Conservation (phyloP, 2,329 filamentous ascomycete species). For the Talaromyces piceae region DNA sequence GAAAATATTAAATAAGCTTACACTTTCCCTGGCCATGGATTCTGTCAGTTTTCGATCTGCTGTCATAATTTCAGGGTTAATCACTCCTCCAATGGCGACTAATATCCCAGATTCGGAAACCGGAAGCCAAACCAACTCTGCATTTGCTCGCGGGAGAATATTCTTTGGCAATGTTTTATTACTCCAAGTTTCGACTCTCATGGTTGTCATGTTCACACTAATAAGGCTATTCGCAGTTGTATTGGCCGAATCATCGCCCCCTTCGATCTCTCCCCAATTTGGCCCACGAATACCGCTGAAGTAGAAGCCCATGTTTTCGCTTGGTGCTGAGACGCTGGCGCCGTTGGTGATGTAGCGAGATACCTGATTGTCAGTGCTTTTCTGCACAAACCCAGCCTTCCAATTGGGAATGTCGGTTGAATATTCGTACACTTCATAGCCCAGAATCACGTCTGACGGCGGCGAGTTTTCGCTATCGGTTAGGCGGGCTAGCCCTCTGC, state of each 20-base stretch:
- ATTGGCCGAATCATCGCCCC: constrained; percentile 25
- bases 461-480: constrained; percentile 35
- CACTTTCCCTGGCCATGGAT: constrained; percentile 13
- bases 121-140: constrained; percentile 58
- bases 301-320: constrained; percentile 65
- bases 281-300: constrained; percentile 56
- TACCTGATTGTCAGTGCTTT: constrained; percentile 38
- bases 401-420: constrained; percentile 35
- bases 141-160: constrained; percentile 52
- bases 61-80: constrained; percentile 18
- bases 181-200: constrained; percentile 47
- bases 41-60: constrained; percentile 1
- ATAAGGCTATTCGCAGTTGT: constrained; percentile 51
- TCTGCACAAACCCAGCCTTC: constrained; percentile 36
- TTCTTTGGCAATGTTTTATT: constrained; percentile 48
- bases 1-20: constrained; percentile 6
- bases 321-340: constrained; percentile 56
- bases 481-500: constrained; percentile 40
- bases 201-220: constrained; percentile 51
- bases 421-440: constrained; percentile 49
- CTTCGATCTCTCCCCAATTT: constrained; percentile 44
- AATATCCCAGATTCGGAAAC: constrained; percentile 30
- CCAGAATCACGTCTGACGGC: constrained; percentile 37
- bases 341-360: constrained; percentile 60
- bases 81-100: constrained; percentile 33